These are phyloP conservation scores for Ogataea trehalophila DNA, from an alignment of 805 yeast genomes.

Conservation along the genomic window DNA sequence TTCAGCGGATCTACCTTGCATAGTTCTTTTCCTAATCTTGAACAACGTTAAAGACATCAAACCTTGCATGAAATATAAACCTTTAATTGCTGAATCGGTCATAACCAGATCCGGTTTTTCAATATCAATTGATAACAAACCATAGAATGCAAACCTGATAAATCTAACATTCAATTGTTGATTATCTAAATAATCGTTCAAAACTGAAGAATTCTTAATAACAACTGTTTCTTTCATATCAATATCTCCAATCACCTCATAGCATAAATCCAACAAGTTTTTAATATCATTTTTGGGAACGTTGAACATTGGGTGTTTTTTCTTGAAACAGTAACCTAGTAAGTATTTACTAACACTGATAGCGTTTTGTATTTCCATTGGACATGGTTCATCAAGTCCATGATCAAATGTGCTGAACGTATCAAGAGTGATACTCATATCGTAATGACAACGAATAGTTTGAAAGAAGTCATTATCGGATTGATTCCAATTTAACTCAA, in stretches of 20 bases:
- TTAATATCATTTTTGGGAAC: slow-evolving; percentile 70
- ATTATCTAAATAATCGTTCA: slow-evolving; percentile 45
- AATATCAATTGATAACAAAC: slow-evolving; percentile 32
- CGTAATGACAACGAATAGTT: slow-evolving; percentile 72
- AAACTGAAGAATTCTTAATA: slow-evolving; percentile 38
- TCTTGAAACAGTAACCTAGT: slow-evolving; percentile 49
- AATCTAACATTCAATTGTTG: slow-evolving; percentile 39
- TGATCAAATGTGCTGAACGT: slow-evolving; percentile 66
- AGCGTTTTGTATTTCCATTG: slow-evolving; percentile 36
- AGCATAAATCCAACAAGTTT: slow-evolving; percentile 61
- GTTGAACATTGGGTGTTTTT: slow-evolving; percentile 54
- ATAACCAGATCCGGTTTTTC: slow-evolving; percentile 28
- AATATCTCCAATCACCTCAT: slow-evolving; percentile 69
- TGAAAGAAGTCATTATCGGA: slow-evolving; percentile 73
- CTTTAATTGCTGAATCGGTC: slow-evolving; percentile 39
- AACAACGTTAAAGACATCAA: slow-evolving; percentile 63
- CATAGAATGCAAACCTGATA: slow-evolving; percentile 49
- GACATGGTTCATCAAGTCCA: slow-evolving; percentile 34
- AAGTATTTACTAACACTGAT: slow-evolving; percentile 37
- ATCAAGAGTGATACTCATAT: slow-evolving; percentile 56
- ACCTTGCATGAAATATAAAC: slow-evolving; percentile 68
- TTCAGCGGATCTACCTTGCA: slow-evolving; percentile 80
- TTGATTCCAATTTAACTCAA: slow-evolving; percentile 35
- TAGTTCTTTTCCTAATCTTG: slow-evolving; percentile 63
- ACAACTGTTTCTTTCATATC: slow-evolving; percentile 38